Conservation (phyloP, 805 yeast species). For the Nematodospora valgi region DNA sequence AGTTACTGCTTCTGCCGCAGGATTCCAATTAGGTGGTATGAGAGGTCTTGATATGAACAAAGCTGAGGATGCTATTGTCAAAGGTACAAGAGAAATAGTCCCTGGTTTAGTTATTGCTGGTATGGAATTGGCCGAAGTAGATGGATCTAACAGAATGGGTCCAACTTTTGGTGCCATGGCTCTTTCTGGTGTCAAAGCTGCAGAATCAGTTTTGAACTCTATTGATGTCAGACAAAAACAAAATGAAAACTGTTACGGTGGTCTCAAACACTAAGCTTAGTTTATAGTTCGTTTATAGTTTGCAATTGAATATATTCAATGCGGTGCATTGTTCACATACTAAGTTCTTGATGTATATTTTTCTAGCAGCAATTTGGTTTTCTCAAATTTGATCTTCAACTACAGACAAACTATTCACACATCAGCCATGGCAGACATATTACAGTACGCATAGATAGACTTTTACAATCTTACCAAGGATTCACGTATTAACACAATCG, state of each 20-base stretch:
- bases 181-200: constrained; percentile 75
- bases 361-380: no score
- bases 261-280: no score
- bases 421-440: constrained; percentile 25
- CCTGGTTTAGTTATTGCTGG: constrained; percentile 70
- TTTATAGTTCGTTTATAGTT: no score
- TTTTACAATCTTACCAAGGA: neutral
- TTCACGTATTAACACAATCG: constrained; percentile 6
- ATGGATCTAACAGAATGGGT: constrained; percentile 79
- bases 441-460: constrained; percentile 21
- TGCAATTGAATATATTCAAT: no score
- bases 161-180: constrained; percentile 85
- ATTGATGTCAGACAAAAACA: constrained; percentile 35
- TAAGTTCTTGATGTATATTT: no score
- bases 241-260: constrained; percentile 14
- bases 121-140: constrained; percentile 77
- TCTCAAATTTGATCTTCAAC: neutral
- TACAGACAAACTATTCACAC: neutral
- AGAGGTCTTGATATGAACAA: constrained; percentile 75
- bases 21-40: constrained; percentile 57
- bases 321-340: no score
- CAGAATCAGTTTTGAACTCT: constrained; percentile 47
- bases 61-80: constrained; percentile 74
- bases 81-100: constrained; percentile 60
- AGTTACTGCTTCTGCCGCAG: constrained; percentile 14